Percentiles rank a stretch among this genome's conserved stretches.
phyloP scores from a whole-genome alignment of 495 filamentous ascomycete species.

The Penicillium macrosclerotiorum region DNA sequence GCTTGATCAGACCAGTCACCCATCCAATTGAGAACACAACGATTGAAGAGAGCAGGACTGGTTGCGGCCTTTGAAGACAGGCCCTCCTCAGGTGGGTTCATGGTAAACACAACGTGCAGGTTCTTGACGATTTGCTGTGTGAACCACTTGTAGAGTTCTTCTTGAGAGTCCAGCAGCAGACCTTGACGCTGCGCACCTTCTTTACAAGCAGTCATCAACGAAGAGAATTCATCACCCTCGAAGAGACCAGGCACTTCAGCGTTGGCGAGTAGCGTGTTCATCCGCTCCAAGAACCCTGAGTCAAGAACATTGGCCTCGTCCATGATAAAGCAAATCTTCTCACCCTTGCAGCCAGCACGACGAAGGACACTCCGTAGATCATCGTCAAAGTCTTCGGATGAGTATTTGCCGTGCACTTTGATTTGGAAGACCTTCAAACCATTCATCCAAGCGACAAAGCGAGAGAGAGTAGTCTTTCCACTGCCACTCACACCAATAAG shows the following conservation, averaged over 20 bases:
- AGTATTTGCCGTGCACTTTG: conserved; percentile 98
- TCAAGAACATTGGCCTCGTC: conserved; percentile 98
- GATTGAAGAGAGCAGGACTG: conserved; percentile 95
- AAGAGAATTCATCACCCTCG: conserved; percentile 93
- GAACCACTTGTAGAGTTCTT: conserved; percentile 99
- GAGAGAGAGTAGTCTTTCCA: conserved; percentile 96
- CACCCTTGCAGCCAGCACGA: conserved; percentile 92
- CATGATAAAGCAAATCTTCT: conserved; percentile 99
- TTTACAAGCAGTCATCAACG: conserved; percentile 97
- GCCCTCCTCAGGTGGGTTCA: conserved; percentile 98
- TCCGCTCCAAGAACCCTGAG: conserved; percentile 96
- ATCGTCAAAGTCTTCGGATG: conserved; percentile 97
- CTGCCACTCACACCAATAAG: conserved; percentile 97
- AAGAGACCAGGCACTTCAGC: conserved; percentile 97
- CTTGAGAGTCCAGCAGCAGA: conserved; percentile 89
- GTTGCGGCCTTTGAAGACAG: conserved; percentile 94
- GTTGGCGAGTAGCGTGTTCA: conserved; percentile 98
- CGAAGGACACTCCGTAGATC: conserved; percentile 92
- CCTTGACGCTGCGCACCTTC: conserved; percentile 97
- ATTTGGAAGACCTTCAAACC: conserved; percentile 98
- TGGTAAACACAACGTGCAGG: conserved; percentile 97
- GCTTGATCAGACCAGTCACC: conserved; percentile 99
- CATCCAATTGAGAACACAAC: conserved; percentile 99
- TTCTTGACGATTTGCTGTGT: conserved; percentile 99
- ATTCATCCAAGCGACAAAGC: conserved; percentile 99